Evolutionary conservation across 1,284 basidiomycete species (phyloP), one percentile per base, ranked within the genome.

Genomic region (Fomitiporia mediterranea): DNA sequence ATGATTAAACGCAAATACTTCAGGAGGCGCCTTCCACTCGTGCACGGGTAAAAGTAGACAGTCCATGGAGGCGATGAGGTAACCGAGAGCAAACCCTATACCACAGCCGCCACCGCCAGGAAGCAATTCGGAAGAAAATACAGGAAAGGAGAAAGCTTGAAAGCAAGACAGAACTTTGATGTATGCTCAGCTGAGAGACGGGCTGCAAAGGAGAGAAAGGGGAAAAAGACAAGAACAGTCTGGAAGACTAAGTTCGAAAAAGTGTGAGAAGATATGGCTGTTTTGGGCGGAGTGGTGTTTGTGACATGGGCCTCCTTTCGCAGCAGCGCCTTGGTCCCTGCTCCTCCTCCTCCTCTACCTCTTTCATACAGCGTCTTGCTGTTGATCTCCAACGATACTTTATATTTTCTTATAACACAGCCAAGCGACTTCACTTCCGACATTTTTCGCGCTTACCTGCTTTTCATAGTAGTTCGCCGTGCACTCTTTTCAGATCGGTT

Each of bases 331-430:
- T 17, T 25, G 4, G 4, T 30, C 19, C 21, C 30, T 35, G 9
- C 48, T 13, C n/a, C 17, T 40, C 37, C 37, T 27, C 39, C 9
- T 23, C 55, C 25, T 21, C 37, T 48, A 23, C n/a, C 55, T 32
- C 17, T 42, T 40, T n/a, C n/a, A n/a, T 54, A 32, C 27, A 44
- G 40, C 52, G 9, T 13, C 43, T 54, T 37, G 32, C 21, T 42
- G 37, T 23, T 51, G 35, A 40, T 39, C 50, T 9, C 39, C 35
- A 17, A 38, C 50, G 21, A 50, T 50, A 50, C 32, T 17, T 28
- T 53, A 44, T 30, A 40, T 21, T 53, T 44, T 17, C 28, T 53
- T 43, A 17, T 25, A 42, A 11, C 30, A 32, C 27, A 13, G 13
- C 21, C 39, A 27, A 15, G 6, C 51, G 28, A 34, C 30, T 7